These are phyloP conservation scores for Phaseolus coccineus DNA, from an alignment of 331 rosid genomes.

Conservation along the genomic window DNA sequence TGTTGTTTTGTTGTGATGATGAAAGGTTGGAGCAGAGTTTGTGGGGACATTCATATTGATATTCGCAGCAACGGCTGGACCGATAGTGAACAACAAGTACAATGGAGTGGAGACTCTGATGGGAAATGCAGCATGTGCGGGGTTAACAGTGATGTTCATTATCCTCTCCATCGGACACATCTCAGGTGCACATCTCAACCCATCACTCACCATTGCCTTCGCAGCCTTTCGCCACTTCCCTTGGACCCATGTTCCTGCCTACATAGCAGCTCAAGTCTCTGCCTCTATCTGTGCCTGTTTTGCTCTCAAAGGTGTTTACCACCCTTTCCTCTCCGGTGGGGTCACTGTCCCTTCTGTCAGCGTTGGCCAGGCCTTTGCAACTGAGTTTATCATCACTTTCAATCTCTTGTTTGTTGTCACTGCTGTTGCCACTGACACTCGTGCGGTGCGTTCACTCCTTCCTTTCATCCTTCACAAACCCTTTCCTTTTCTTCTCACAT, in stretches of 20 bases:
- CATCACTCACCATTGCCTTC: slow-evolving; percentile 89
- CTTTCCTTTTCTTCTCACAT: neutral
- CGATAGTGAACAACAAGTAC: slow-evolving; percentile 90
- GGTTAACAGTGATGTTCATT: slow-evolving; percentile 82
- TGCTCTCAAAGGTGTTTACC: slow-evolving; percentile 73
- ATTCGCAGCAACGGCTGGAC: slow-evolving; percentile 84
- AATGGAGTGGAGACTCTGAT: slow-evolving; percentile 68
- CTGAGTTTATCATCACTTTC: slow-evolving; percentile 87
- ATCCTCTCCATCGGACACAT: slow-evolving; percentile 93
- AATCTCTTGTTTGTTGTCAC: slow-evolving; percentile 93
- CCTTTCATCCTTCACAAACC: neutral
- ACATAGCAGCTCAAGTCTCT: slow-evolving; percentile 77
- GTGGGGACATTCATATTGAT: slow-evolving; percentile 89
- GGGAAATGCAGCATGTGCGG: slow-evolving; percentile 88
- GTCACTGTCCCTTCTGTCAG: slow-evolving; percentile 75
- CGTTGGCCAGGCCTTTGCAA: slow-evolving; percentile 77
- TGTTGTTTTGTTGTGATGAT: neutral
- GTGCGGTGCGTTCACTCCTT: slow-evolving; percentile 57
- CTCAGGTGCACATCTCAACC: slow-evolving; percentile 90
- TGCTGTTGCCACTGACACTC: slow-evolving; percentile 96
- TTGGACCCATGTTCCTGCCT: slow-evolving; percentile 83
- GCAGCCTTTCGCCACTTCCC: slow-evolving; percentile 84
- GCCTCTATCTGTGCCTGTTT: slow-evolving; percentile 79
- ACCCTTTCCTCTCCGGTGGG: slow-evolving; percentile 81
- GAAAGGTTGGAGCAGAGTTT: slow-evolving; percentile 80